Conservation (phyloP, 306 rosid genomes). For the Pueraria montana region DNA sequence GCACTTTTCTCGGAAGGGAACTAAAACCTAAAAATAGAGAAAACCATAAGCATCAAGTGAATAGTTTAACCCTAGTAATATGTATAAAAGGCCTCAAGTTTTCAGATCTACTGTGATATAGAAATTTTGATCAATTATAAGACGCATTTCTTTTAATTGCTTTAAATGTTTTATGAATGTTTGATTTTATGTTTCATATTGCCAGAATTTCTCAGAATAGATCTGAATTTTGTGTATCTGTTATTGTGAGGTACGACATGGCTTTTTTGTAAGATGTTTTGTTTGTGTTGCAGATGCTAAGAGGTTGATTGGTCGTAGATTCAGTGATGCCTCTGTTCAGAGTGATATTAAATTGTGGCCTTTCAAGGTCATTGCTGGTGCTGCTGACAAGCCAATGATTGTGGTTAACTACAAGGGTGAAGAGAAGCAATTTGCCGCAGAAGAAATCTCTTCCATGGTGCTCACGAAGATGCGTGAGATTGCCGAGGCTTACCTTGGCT, state of each 20-base stretch:
- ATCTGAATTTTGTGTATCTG: neutral
- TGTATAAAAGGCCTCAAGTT: neutral
- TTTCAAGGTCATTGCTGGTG: conserved; percentile 9
- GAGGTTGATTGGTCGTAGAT: conserved; percentile 32
- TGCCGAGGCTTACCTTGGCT: conserved; percentile 21
- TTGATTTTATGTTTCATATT: neutral
- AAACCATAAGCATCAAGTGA: no score
- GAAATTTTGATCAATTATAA: neutral
- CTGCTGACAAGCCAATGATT: conserved; percentile 8
- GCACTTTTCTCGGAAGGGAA: no score
- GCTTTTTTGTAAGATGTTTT: neutral
- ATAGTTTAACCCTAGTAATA: neutral
- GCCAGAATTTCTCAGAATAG: neutral
- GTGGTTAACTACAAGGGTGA: conserved; percentile 27
- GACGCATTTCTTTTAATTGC: neutral
- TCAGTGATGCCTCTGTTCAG: conserved; percentile 19
- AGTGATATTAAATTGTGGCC: conserved; percentile 28
- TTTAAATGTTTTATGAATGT: no score
- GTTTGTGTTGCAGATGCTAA: neutral
- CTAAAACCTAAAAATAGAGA: no score
- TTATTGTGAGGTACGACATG: neutral
- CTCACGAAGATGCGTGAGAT: conserved; percentile 26
- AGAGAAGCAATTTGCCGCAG: conserved; percentile 5
- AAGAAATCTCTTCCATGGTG: conserved; percentile 13
- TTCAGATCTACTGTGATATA: neutral